Conservation (phyloP, 768 basidiomycete species). For the Auricularia heimuer region DNA sequence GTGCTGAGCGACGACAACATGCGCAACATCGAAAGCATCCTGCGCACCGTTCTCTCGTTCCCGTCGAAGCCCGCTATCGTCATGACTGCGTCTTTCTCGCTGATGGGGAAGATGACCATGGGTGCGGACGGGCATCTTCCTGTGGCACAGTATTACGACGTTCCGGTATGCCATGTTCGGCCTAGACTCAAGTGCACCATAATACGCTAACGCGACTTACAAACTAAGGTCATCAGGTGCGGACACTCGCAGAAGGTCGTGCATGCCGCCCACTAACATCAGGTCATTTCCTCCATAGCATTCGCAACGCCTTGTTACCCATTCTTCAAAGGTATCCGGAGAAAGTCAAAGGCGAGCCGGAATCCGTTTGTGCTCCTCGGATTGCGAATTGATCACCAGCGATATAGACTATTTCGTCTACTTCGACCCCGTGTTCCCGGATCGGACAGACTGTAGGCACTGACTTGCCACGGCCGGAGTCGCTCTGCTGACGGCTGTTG, state of each 20-base stretch:
- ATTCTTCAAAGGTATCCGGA: conserved; percentile 1
- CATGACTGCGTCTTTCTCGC: conserved; percentile 3
- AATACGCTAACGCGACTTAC: not conserved
- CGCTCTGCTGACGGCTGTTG: not conserved
- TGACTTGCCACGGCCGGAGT: not conserved
- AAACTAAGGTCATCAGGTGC: not conserved
- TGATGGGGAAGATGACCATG: conserved; percentile 6
- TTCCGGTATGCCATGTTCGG: not conserved
- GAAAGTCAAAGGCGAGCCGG: not conserved
- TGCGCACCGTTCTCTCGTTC: conserved; percentile 2
- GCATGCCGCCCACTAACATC: not conserved
- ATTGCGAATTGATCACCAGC: not conserved
- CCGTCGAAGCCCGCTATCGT: conserved; percentile 4
- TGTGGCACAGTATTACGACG: conserved; percentile 6
- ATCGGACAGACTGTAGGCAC: not conserved
- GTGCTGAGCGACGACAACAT: not conserved
- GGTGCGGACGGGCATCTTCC: conserved; percentile 4
- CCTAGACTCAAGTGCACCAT: too few relatives aligned
- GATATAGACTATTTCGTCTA: not conserved
- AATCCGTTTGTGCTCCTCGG: not conserved
- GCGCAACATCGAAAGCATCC: conserved; percentile 3
- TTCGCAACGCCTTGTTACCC: conserved; percentile 5
- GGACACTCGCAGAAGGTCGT: not conserved
- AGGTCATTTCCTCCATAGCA: not conserved
- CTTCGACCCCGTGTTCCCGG: not conserved